A percentile compares a stretch with the other conserved stretches of the same genome.
Evolutionary conservation across 352 stramenopile species (phyloP).

Genomic region (Bremia lactucae): DNA sequence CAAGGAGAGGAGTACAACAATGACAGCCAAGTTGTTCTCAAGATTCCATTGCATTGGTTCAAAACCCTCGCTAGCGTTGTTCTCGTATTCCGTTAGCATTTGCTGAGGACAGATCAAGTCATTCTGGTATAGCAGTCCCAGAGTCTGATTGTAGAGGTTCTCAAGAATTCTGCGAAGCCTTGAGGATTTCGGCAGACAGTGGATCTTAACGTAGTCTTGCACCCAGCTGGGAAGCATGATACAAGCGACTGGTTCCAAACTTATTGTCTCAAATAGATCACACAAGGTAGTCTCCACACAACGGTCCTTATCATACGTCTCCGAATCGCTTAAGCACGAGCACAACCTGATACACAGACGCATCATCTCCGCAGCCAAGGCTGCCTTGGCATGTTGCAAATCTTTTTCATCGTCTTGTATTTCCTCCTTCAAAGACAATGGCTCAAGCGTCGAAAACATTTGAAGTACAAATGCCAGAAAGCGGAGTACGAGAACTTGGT

Average conservation of each 20-base stretch:
- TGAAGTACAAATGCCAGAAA: constrained; percentile 57
- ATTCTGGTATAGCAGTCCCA: constrained; percentile 45
- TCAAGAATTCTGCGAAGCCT: constrained; percentile 15
- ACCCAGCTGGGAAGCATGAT: constrained; percentile 40
- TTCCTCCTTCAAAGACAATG: constrained; percentile 47
- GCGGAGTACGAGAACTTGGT: constrained; percentile 43
- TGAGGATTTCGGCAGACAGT: constrained; percentile 23
- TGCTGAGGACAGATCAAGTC: constrained; percentile 29
- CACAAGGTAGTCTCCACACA: constrained; percentile 18
- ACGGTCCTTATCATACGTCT: constrained; percentile 5
- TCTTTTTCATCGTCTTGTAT: constrained; percentile 62
- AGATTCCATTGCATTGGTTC: constrained; percentile 17
- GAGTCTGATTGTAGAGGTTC: constrained; percentile 33
- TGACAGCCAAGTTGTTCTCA: constrained; percentile 45
- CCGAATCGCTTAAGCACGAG: constrained; percentile 18
- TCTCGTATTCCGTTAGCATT: constrained; percentile 26
- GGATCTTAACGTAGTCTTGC: constrained; percentile 32
- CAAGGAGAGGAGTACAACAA: constrained; percentile 57
- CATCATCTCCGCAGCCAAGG: constrained; percentile 41
- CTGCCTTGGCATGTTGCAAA: constrained; percentile 28
- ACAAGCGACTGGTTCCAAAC: constrained; percentile 9
- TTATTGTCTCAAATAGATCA: constrained; percentile 20
- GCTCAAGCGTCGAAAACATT: constrained; percentile 37
- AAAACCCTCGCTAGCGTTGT: background rate
- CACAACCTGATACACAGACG: constrained; percentile 41